Percentiles rank a stretch among this genome's conserved stretches.
Conservation (phyloP, 805 yeast species). For the Nakazawaea ernobii region DNA sequence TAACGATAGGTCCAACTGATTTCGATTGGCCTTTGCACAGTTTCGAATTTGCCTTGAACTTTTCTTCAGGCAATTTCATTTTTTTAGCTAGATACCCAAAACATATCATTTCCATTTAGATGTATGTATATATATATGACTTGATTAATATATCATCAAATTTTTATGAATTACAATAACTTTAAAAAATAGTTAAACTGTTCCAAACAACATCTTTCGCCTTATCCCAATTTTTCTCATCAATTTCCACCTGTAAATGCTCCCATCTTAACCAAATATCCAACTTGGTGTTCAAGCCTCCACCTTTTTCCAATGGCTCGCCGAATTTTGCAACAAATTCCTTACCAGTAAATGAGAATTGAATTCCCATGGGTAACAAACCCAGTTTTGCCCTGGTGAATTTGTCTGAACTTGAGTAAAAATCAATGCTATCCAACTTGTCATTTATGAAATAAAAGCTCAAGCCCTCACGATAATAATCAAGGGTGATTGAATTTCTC, state of each 20-base stretch:
- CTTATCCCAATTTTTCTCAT: slow-evolving; percentile 29
- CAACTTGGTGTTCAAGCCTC: slow-evolving; percentile 27
- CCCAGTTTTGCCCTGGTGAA: background rate
- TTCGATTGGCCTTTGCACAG: no score
- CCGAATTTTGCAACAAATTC: slow-evolving; percentile 27
- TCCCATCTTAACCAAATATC: slow-evolving; percentile 36
- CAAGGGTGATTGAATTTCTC: background rate
- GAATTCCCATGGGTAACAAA: slow-evolving; percentile 17
- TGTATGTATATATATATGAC: no score
- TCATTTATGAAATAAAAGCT: slow-evolving; percentile 4
- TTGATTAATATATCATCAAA: background rate
- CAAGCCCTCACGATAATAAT: background rate
- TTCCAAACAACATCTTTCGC: slow-evolving; percentile 24
- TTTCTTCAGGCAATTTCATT: no score
- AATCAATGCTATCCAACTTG: slow-evolving; percentile 7
- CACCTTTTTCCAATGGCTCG: slow-evolving; percentile 36
- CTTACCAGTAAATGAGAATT: slow-evolving; percentile 19
- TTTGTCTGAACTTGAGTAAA: background rate
- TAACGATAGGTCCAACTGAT: no score
- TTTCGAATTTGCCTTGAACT: no score
- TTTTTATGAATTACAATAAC: background rate
- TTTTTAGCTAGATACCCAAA: no score
- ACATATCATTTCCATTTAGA: no score
- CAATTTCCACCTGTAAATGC: slow-evolving; percentile 28
- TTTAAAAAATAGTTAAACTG: slow-evolving; percentile 22